Evolutionary conservation across 2,329 filamentous ascomycete species (phyloP).

Genomic region (Trichoderma gracile): DNA sequence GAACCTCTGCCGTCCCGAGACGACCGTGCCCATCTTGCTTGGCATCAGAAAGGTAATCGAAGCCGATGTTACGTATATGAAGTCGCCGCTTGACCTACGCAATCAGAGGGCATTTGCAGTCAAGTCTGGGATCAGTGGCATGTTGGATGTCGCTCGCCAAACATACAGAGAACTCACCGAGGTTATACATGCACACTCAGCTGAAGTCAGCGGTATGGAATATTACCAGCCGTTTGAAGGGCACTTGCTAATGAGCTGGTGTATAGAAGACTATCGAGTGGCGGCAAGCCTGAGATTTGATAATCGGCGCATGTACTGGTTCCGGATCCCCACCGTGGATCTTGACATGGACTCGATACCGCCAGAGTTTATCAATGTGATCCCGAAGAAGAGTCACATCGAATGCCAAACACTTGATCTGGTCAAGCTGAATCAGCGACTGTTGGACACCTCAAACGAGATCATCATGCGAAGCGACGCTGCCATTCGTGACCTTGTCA

Average conservation of each 20-base stretch:
- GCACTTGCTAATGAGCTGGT: background rate
- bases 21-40: conserved; percentile 60
- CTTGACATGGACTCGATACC: conserved; percentile 63
- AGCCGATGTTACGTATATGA: conserved; percentile 75
- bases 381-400: conserved; percentile 69
- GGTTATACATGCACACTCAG: conserved; percentile 72
- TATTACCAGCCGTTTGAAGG: background rate
- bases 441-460: conserved; percentile 80
- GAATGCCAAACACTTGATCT: conserved; percentile 87
- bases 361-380: conserved; percentile 69
- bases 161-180: conserved; percentile 87
- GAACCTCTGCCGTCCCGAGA: conserved; percentile 65
- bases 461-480: conserved; percentile 80
- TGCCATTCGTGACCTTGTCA: conserved; percentile 70
- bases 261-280: conserved; percentile 46
- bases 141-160: conserved; percentile 84
- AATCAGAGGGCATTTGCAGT: conserved; percentile 92
- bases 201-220: conserved; percentile 62
- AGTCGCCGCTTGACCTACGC: conserved; percentile 76
- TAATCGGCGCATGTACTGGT: conserved; percentile 73
- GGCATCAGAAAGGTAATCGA: conserved; percentile 74
- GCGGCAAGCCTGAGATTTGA: conserved; percentile 73
- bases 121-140: conserved; percentile 77
- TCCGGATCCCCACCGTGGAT: conserved; percentile 64
- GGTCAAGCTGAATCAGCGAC: conserved; percentile 75